A percentile compares a stretch with the other conserved stretches of the same genome.
phyloP scores from a whole-genome alignment of 495 filamentous ascomycete species.

The Usnea hakonensis region DNA sequence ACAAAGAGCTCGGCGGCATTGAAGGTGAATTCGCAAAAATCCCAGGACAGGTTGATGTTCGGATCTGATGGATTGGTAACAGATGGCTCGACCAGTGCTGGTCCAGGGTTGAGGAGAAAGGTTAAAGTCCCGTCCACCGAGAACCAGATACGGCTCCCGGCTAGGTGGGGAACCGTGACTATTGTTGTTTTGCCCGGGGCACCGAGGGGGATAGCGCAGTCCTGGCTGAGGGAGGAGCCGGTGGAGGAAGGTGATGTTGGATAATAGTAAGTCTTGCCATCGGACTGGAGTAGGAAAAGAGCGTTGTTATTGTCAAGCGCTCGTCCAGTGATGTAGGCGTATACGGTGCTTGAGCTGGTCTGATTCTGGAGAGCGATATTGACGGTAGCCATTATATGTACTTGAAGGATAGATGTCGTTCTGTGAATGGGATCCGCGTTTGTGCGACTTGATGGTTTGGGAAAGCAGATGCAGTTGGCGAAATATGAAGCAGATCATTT shows the following conservation, averaged over 20 bases:
- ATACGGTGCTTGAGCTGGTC: conserved; percentile 52
- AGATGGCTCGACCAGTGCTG: conserved; percentile 63
- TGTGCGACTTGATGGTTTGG: too few relatives aligned
- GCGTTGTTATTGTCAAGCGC: conserved; percentile 53
- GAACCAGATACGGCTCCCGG: conserved; percentile 63
- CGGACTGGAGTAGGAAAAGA: conserved; percentile 53
- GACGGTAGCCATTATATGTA: conserved; percentile 21
- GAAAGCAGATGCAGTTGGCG: too few relatives aligned
- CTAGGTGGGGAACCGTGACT: conserved; percentile 58
- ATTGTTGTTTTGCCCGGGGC: conserved; percentile 48
- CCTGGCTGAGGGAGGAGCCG: conserved; percentile 37
- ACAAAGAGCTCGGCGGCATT: conserved; percentile 59
- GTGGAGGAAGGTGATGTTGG: conserved; percentile 44
- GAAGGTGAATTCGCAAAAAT: conserved; percentile 69
- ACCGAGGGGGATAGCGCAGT: conserved; percentile 58
- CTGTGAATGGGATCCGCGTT: too few relatives aligned
- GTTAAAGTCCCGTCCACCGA: conserved; percentile 49
- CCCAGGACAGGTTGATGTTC: conserved; percentile 58
- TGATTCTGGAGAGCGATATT: conserved; percentile 56
- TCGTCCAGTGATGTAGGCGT: conserved; percentile 62
- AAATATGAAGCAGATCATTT: too few relatives aligned
- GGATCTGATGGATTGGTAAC: conserved; percentile 57
- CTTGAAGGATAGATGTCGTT: too few relatives aligned
- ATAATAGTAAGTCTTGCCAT: conserved; percentile 49
- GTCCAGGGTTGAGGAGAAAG: conserved; percentile 64